Evolutionary conservation across 371 early-diverging fungal species (phyloP).

Genomic region (Mucor saturninus): DNA sequence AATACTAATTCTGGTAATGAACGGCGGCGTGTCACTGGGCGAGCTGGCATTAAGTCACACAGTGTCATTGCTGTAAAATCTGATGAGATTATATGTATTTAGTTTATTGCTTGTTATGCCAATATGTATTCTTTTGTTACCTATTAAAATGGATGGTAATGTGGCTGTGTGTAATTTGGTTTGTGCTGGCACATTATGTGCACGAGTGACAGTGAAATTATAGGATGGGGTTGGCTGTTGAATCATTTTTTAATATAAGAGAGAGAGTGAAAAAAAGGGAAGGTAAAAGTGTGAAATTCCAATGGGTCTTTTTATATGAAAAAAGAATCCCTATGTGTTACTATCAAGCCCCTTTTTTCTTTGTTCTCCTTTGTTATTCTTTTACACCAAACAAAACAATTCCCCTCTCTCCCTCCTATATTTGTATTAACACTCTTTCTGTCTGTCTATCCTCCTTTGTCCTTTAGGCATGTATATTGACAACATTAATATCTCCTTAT

Average conservation of each 20-base stretch:
- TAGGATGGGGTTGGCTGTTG: constrained; percentile 24
- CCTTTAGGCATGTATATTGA: background rate
- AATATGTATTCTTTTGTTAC: background rate
- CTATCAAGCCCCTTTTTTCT: background rate
- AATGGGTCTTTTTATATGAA: constrained; percentile 2
- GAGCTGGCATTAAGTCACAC: constrained; percentile 34
- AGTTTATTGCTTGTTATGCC: background rate
- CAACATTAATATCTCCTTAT: constrained; percentile 2
- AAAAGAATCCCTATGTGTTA: background rate
- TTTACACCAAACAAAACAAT: background rate
- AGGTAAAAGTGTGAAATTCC: background rate
- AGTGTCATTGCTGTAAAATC: constrained; percentile 37
- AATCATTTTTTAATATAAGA: constrained; percentile 16
- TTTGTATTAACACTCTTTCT: background rate
- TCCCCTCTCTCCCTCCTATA: background rate
- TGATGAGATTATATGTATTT: background rate
- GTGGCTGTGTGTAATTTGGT: background rate
- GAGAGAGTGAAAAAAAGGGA: constrained; percentile 1
- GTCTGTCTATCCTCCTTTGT: background rate
- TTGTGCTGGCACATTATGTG: constrained; percentile 5
- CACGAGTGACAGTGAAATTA: constrained; percentile 19
- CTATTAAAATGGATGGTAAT: constrained; percentile 27
- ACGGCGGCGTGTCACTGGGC: constrained; percentile 13
- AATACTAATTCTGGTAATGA: constrained; percentile 51
- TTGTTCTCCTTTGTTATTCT: background rate